Evolutionary conservation across 202 grass and related monocot genomes (phyloP).

Genomic region (Sporobolus alterniflorus): DNA sequence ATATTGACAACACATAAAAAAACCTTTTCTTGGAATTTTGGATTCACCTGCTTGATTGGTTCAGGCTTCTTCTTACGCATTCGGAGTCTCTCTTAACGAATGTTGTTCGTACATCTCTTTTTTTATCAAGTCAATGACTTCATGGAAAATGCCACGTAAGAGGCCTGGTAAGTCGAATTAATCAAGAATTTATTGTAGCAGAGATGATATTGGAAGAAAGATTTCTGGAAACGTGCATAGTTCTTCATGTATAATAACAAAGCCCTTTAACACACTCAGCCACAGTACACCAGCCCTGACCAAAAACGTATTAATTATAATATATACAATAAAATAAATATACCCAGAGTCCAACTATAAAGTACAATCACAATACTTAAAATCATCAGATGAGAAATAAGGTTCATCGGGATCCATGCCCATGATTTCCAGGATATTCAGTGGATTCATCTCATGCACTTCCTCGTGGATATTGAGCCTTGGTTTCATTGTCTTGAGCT

Average conservation of each 20-base stretch:
- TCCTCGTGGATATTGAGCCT: slow-evolving; percentile 67
- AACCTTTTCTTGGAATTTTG: slow-evolving; percentile 93
- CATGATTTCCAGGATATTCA: slow-evolving; percentile 69
- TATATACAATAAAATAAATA: slow-evolving; percentile 13
- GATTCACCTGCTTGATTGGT: slow-evolving; percentile 89
- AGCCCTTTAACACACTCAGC: slow-evolving; percentile 80
- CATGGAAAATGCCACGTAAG: slow-evolving; percentile 62
- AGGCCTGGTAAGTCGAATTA: slow-evolving; percentile 41
- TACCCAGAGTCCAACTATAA: not conserved
- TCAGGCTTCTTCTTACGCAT: slow-evolving; percentile 86
- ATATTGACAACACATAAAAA: slow-evolving; percentile 28
- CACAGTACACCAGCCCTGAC: slow-evolving; percentile 68
- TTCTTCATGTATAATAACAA: slow-evolving; percentile 81
- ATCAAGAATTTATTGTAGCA: slow-evolving; percentile 69
- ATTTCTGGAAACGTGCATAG: slow-evolving; percentile 84
- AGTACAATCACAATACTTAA: slow-evolving; percentile 48
- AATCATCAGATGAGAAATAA: slow-evolving; percentile 68
- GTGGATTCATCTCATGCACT: slow-evolving; percentile 48
- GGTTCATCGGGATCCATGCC: slow-evolving; percentile 66
- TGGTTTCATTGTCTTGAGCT: slow-evolving; percentile 71
- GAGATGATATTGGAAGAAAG: slow-evolving; percentile 69
- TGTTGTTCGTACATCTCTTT: slow-evolving; percentile 66
- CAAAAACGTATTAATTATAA: slow-evolving; percentile 26
- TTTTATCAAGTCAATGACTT: slow-evolving; percentile 77
- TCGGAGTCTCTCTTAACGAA: slow-evolving; percentile 70